Percentiles rank a stretch among this genome's conserved stretches.
These are phyloP conservation scores for Pestalotiopsis sp. DNA, from an alignment of 2,329 filamentous ascomycete species.

Conservation along the genomic window DNA sequence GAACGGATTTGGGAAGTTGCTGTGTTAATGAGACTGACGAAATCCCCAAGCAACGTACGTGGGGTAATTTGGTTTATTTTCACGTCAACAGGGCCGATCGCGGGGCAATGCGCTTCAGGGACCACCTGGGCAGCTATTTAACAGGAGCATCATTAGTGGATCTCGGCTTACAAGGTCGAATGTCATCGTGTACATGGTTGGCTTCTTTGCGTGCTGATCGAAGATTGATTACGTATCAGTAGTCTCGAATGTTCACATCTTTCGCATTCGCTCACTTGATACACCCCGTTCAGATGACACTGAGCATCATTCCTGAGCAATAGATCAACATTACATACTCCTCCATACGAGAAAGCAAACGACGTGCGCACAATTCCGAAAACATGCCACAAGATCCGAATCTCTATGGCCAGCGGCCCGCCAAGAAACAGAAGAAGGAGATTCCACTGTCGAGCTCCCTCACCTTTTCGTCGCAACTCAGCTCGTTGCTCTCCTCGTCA, in stretches of 20 bases:
- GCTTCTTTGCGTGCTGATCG: not conserved
- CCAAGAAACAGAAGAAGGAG: conserved; percentile 71
- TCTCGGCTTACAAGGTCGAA: not conserved
- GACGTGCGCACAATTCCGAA: not conserved
- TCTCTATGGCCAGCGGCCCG: conserved; percentile 76
- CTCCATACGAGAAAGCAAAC: not conserved
- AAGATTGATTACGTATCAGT: not conserved
- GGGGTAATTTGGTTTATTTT: conserved; percentile 20
- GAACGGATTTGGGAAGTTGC: not conserved
- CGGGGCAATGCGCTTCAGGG: conserved; percentile 25
- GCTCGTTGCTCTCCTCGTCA: conserved; percentile 72
- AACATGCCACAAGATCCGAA: conserved; percentile 66
- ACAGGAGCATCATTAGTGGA: not conserved
- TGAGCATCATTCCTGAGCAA: not conserved
- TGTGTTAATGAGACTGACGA: conserved; percentile 2
- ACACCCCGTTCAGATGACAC: not conserved
- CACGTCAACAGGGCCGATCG: conserved; percentile 25
- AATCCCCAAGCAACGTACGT: conserved; percentile 15
- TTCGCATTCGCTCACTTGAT: not conserved
- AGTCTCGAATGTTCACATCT: not conserved
- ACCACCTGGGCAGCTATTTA: not conserved
- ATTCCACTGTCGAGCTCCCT: conserved; percentile 73
- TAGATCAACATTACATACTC: not conserved
- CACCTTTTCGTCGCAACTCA: conserved; percentile 86
- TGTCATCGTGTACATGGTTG: not conserved